These are phyloP conservation scores for Angomonas deanei DNA, from an alignment of 208 protist genomes.

Conservation along the genomic window DNA sequence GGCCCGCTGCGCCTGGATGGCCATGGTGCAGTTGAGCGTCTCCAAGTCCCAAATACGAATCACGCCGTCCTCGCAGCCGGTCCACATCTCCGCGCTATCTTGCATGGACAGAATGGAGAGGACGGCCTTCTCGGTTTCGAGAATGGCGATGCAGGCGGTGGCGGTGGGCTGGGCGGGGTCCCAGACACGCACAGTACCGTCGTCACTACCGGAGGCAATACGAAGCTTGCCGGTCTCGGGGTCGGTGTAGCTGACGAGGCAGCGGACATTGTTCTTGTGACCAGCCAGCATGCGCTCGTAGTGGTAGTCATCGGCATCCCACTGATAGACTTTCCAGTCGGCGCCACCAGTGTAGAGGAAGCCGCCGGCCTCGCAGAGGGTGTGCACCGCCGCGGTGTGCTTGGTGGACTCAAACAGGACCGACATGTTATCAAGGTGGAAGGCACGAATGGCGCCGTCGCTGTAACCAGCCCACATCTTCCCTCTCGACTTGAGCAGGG, in stretches of 20 bases:
- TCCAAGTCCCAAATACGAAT: constrained; percentile 58
- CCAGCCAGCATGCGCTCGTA: constrained; percentile 53
- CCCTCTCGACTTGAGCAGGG: constrained; percentile 19
- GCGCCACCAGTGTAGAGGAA: constrained; percentile 57
- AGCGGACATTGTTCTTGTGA: constrained; percentile 55
- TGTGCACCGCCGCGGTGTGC: constrained; percentile 51
- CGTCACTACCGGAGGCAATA: constrained; percentile 58
- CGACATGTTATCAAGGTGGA: constrained; percentile 16
- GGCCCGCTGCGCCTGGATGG: constrained; percentile 36
- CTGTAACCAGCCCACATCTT: constrained; percentile 58
- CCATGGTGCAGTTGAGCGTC: constrained; percentile 24
- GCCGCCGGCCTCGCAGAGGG: constrained; percentile 29
- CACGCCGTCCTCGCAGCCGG: constrained; percentile 41
- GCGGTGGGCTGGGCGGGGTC: constrained; percentile 19
- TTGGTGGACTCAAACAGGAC: constrained; percentile 40
- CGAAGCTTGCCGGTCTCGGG: constrained; percentile 21
- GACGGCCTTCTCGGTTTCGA: constrained; percentile 33
- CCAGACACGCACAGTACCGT: constrained; percentile 59
- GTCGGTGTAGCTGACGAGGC: constrained; percentile 34
- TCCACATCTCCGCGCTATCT: constrained; percentile 56
- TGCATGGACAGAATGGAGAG: constrained; percentile 25
- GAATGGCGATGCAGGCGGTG: constrained; percentile 38
- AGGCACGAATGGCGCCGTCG: constrained; percentile 56
- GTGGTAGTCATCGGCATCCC: constrained; percentile 41
- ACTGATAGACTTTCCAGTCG: constrained; percentile 74